These are phyloP conservation scores for Ustilago cynodontis DNA, from an alignment of 1,284 basidiomycete species.

Conservation along the genomic window DNA sequence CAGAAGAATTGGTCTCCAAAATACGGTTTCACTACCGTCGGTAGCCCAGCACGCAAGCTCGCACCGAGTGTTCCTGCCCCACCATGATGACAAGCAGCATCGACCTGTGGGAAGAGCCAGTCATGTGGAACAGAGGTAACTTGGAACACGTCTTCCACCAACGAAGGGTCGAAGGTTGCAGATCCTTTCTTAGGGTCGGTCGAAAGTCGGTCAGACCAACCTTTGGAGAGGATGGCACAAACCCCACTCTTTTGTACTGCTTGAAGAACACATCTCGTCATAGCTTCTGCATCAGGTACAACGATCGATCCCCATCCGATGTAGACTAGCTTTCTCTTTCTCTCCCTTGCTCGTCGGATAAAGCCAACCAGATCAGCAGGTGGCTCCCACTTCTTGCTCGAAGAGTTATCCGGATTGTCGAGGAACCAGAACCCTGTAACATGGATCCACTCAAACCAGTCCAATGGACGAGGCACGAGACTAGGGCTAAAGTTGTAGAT, in stretches of 20 bases:
- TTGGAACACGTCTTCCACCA: conserved; percentile 77
- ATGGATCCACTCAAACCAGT: conserved; percentile 99
- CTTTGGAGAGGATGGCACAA: conserved; percentile 91
- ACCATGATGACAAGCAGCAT: conserved; percentile 95
- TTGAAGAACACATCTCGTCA: conserved; percentile 90
- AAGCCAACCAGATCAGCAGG: conserved; percentile 84
- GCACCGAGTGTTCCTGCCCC: conserved; percentile 96
- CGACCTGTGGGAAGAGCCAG: conserved; percentile 93
- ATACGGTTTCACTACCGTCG: conserved; percentile 96
- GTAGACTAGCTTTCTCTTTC: conserved; percentile 91
- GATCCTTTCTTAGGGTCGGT: conserved; percentile 30
- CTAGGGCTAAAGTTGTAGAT: conserved; percentile 95
- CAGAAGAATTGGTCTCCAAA: conserved; percentile 98
- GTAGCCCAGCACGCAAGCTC: conserved; percentile 88
- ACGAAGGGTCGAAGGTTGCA: conserved; percentile 74
- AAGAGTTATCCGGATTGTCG: conserved; percentile 82
- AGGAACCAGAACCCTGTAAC: conserved; percentile 76
- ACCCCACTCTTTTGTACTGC: conserved; percentile 85
- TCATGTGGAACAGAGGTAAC: conserved; percentile 93
- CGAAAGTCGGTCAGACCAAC: conserved; percentile 88
- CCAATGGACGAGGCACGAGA: conserved; percentile 76
- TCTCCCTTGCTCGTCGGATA: conserved; percentile 80
- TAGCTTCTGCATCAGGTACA: conserved; percentile 89
- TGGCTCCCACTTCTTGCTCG: conserved; percentile 83
- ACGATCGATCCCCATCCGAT: conserved; percentile 99